Base-by-base conservation (phyloP, 148 eudicot genomes). In the Agrostemma githago region DNA sequence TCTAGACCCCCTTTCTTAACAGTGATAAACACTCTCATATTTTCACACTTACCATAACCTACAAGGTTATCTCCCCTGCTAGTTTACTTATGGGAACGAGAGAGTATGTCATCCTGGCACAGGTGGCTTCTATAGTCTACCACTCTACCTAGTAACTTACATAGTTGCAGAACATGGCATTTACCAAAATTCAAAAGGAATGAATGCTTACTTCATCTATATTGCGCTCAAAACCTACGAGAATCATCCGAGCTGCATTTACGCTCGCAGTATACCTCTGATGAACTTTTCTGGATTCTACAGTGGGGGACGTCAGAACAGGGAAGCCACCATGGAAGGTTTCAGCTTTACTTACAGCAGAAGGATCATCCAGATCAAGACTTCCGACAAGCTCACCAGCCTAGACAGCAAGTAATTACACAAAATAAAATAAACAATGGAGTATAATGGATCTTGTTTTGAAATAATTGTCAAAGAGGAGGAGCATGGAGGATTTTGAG, bases 321-420 rank as follows among this genome's bases (percentile, higher is more conserved):
- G 99, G 99, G 75, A 96, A 96, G 80, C 84, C 82, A 21, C 93
- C 99, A 72, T 78, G 81, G 83, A 92, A 96, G 59, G 92, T 93
- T 81, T 92, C 99, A 46, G 97, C 97, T 89, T 96, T 92, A 74
- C 97, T 87, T 75, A 96, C 99, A 75, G 99, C 97, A 43, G 99
- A 96, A 78, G 99, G 99, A 79, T 96, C 99, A 85, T 96, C 99
- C 19, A 96, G 82, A 73, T 90, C 94, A 76, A 96, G 97, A 61
- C 86, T 88, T 56, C 91, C 97, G 66, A 96, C 86, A 73, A 96
- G 97, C 87, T 96, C 92, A 46, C 97, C 97, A 81, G 99, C 94
- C 99, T 96, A 78, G 54, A 82, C 17, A 76, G 76, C 21, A 78
- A 68, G 12, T 41, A 26, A 5, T 39, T 34, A 51, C 54, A 42